Conservation (phyloP, 805 yeast species). For the Zygosaccharomyces kombuchaensis region DNA sequence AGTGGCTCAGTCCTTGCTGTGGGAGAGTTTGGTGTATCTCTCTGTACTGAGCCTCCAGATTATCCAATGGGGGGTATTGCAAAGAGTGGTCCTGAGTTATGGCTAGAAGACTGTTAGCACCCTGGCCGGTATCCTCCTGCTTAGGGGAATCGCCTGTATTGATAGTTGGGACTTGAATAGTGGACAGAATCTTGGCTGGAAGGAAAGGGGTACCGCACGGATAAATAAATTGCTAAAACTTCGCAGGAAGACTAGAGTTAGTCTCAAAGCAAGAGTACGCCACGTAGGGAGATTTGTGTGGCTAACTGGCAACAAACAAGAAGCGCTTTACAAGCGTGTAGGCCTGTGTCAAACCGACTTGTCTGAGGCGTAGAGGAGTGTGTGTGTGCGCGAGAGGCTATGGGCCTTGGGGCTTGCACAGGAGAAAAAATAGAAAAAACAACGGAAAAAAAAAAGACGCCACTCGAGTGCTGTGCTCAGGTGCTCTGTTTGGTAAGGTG, state of each 20-base stretch:
- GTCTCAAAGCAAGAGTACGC: slow-evolving; percentile 2
- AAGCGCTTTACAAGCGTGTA: slow-evolving; percentile 2
- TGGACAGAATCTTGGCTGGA: slow-evolving; percentile 19
- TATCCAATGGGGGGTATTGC: slow-evolving; percentile 26
- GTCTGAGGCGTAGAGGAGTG: slow-evolving; percentile 5
- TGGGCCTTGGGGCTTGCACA: slow-evolving; percentile 3
- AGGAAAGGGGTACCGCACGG: slow-evolving; percentile 2
- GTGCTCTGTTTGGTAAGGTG: not conserved
- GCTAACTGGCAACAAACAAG: slow-evolving; percentile 8
- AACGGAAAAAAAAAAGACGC: not conserved
- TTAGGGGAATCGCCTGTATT: slow-evolving; percentile 20
- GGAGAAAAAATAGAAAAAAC: slow-evolving; percentile 1
- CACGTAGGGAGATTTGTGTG: slow-evolving; percentile 2
- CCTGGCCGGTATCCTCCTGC: slow-evolving; percentile 19
- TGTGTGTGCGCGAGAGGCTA: slow-evolving; percentile 5
- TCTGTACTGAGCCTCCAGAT: slow-evolving; percentile 16
- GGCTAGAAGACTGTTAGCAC: slow-evolving; percentile 17
- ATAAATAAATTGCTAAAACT: slow-evolving; percentile 3
- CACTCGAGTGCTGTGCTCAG: not conserved
- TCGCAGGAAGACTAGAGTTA: not conserved
- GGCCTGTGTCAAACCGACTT: slow-evolving; percentile 6
- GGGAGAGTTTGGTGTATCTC: slow-evolving; percentile 12
- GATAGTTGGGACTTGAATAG: slow-evolving; percentile 15
- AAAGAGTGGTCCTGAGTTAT: slow-evolving; percentile 22
- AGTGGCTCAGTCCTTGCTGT: slow-evolving; percentile 18